Conservation (phyloP, 2,329 filamentous ascomycete species). For the Pestalotiopsis sp. region DNA sequence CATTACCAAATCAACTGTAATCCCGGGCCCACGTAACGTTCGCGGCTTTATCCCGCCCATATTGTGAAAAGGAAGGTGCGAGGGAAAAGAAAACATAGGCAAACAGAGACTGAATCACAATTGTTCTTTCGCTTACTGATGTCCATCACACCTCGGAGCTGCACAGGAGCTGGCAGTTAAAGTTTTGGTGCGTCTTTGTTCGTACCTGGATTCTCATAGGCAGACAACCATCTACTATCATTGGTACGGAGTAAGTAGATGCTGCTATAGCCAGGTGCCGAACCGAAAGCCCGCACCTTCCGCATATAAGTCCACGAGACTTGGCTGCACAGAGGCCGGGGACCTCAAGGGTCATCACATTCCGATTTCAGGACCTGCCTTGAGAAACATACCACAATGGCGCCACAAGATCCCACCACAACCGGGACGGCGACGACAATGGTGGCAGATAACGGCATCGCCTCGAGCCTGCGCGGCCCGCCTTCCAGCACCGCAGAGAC, state of each 20-base stretch:
- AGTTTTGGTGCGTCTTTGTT: not conserved
- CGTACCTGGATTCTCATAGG: not conserved
- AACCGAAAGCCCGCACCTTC: not conserved
- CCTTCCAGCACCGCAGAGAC: conserved; percentile 1
- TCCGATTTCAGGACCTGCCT: not conserved
- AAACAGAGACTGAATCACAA: not conserved
- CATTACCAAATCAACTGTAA: not conserved
- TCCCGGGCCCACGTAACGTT: not conserved
- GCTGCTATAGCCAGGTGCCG: not conserved
- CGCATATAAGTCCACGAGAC: not conserved
- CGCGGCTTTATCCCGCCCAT: not conserved
- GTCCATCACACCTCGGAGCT: not conserved
- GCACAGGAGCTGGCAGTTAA: not conserved
- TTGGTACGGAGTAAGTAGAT: not conserved
- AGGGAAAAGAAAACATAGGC: not conserved
- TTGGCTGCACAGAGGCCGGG: not conserved
- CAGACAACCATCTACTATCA: not conserved
- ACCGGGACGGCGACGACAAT: not conserved
- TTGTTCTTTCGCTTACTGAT: not conserved
- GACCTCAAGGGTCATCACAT: not conserved
- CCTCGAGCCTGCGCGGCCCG: not conserved
- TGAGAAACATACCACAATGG: not conserved
- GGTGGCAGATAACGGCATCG: not conserved
- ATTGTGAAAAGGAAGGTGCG: not conserved
- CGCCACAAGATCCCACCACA: not conserved